Conservation (phyloP, 2,329 filamentous ascomycete species). For the Dothiorella sarmentorum region DNA sequence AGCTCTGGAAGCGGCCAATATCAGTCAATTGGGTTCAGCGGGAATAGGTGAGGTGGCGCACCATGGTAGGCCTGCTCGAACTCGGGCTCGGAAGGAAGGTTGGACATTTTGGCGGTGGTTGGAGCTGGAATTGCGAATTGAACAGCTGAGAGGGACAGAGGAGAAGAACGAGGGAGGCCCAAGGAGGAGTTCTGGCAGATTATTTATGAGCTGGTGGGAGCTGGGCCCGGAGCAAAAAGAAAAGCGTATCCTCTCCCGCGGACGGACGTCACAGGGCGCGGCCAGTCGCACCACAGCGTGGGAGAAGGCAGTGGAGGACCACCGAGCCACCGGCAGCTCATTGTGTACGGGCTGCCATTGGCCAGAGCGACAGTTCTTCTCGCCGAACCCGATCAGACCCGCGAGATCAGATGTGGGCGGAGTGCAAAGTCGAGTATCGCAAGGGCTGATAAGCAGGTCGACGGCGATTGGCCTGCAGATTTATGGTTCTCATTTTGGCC, state of each 20-base stretch:
- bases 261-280: conserved; percentile 13
- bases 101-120: conserved; percentile 59
- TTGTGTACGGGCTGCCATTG: conserved; percentile 5
- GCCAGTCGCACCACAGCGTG: conserved; percentile 4
- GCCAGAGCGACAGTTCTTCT: neutral
- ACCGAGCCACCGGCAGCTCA: neutral
- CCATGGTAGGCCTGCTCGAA: conserved; percentile 98
- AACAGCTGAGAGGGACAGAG: conserved; percentile 18
- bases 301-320: conserved; percentile 5
- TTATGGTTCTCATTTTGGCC: conserved; percentile 13
- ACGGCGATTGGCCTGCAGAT: conserved; percentile 15
- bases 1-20: conserved; percentile 64
- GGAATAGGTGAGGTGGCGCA: conserved; percentile 42
- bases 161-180: neutral
- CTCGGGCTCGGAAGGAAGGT: conserved; percentile 86
- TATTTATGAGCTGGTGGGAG: conserved; percentile 17
- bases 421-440: conserved; percentile 1
- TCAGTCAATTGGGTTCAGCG: neutral
- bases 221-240: conserved; percentile 22
- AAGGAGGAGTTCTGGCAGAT: neutral
- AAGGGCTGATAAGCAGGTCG: conserved; percentile 11
- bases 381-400: conserved; percentile 15
- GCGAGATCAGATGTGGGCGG: conserved; percentile 18
- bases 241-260: neutral
- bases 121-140: neutral